Percentiles rank a stretch among this genome's conserved stretches.
phyloP scores from a whole-genome alignment of 768 basidiomycete species.

The Pisolithus marmoratus region DNA sequence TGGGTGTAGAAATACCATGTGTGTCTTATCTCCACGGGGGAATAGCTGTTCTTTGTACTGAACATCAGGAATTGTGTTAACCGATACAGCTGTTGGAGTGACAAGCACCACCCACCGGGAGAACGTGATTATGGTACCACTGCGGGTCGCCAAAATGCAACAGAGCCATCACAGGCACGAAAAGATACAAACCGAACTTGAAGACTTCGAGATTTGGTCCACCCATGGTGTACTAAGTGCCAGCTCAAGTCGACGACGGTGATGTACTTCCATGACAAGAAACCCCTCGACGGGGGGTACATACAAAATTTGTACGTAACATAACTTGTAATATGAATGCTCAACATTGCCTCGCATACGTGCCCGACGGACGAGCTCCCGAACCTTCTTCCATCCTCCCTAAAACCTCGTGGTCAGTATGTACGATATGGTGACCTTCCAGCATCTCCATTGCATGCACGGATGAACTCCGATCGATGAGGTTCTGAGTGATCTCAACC shows the following conservation, averaged over 20 bases:
- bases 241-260: background rate
- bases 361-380: constrained; percentile 47
- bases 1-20: constrained; percentile 34
- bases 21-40: constrained; percentile 52
- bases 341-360: constrained; percentile 66
- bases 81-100: background rate
- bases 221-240: constrained; percentile 50
- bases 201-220: constrained; percentile 84
- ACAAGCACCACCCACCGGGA: constrained; percentile 49
- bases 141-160: constrained; percentile 84
- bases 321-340: background rate
- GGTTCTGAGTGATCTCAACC: constrained; percentile 60
- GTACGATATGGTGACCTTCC: constrained; percentile 22
- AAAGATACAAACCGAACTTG: constrained; percentile 85
- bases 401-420: constrained; percentile 17
- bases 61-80: background rate
- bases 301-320: no score
- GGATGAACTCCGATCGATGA: constrained; percentile 43
- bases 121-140: constrained; percentile 75
- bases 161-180: constrained; percentile 74
- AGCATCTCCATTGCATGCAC: constrained; percentile 46
- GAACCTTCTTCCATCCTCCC: constrained; percentile 46
- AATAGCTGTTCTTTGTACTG: constrained; percentile 74
- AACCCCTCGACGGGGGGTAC: background rate
- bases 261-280: background rate